Conservation (phyloP, 805 yeast genomes). For the Nakazawaea siamensis region DNA sequence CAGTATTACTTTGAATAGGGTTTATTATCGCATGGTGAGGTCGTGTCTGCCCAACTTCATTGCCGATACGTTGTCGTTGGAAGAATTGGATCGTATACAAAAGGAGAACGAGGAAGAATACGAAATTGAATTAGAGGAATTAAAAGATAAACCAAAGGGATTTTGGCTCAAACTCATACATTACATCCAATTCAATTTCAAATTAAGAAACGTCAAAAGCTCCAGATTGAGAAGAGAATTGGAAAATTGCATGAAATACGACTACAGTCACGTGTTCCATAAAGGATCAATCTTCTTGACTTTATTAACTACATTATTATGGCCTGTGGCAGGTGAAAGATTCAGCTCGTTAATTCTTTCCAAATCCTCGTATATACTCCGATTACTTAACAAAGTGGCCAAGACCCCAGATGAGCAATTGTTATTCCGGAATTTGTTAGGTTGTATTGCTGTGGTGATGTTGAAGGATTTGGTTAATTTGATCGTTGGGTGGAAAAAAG, state of each 20-base stretch:
- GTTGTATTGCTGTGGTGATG: slow-evolving; percentile 22
- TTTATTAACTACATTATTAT: slow-evolving; percentile 19
- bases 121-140: slow-evolving; percentile 9
- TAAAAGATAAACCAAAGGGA: not conserved
- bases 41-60: slow-evolving; percentile 25
- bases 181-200: slow-evolving; percentile 2
- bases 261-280: slow-evolving; percentile 21
- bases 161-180: slow-evolving; percentile 2
- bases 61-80: slow-evolving; percentile 23
- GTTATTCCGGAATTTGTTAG: slow-evolving; percentile 25
- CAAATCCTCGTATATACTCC: slow-evolving; percentile 16
- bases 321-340: slow-evolving; percentile 25
- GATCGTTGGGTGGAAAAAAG: slow-evolving; percentile 23
- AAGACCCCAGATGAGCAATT: slow-evolving; percentile 29
- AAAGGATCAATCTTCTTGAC: slow-evolving; percentile 12
- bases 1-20: slow-evolving; percentile 21
- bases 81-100: slow-evolving; percentile 24
- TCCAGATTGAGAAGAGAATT: slow-evolving; percentile 21
- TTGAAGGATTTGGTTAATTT: slow-evolving; percentile 24
- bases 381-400: slow-evolving; percentile 14
- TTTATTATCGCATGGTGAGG: slow-evolving; percentile 26
- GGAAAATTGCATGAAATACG: slow-evolving; percentile 17
- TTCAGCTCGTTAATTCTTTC: slow-evolving; percentile 16
- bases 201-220: slow-evolving; percentile 11
- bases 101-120: slow-evolving; percentile 20